Evolutionary conservation across 208 protist genomes (phyloP), one percentile per base, ranked within the genome.

Genomic region (Phytomonas serpens): DNA sequence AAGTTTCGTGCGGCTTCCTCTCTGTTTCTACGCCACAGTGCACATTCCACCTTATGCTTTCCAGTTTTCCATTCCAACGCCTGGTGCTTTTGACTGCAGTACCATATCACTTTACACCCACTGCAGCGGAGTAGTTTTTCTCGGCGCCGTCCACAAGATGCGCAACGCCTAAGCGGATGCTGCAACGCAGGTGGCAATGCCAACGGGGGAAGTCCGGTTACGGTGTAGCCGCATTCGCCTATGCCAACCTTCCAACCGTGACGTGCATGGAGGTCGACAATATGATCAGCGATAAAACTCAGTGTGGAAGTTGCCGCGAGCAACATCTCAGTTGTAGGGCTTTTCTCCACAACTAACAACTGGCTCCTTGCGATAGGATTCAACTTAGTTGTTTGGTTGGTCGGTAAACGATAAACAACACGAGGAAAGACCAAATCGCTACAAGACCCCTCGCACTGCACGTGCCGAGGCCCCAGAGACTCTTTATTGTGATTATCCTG

Each of bases 51-150:
- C 71, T 75, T 79, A 77, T 95, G 87, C n/a, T 51, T 34, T 5
- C 80, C 83, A 42, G 77, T 67, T 52, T 77, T 92, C 88, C 90
- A 95, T 71, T 90, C 88, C 64, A 87, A 72, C 69, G 72, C 77
- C 76, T 93, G 90, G 62, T 95, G 88, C 6, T 78, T 76, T 67
- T 81, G 84, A 70, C 83, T 82, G 79, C 90, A 95, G 70, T 95
- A 95, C 77, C 75, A 76, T 10, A 90, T 85, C 2, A 85, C 78
- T 40, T 81, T 82, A 72, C 90, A 95, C 13, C 77, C 79, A 40
- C 86, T 77, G 68, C 90, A 95, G 34, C 86, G 86, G 65, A 86
- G 70, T 38, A 93, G 78, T 75, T 71, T 77, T 74, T 89, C 73
- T 7, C 86, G 83, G 29, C 78, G 67, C 13, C 89, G 85, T 19